A percentile compares a stretch with the other conserved stretches of the same genome.
phyloP scores from a whole-genome alignment of 2,329 filamentous ascomycete genomes.

The Fusarium burgessii region DNA sequence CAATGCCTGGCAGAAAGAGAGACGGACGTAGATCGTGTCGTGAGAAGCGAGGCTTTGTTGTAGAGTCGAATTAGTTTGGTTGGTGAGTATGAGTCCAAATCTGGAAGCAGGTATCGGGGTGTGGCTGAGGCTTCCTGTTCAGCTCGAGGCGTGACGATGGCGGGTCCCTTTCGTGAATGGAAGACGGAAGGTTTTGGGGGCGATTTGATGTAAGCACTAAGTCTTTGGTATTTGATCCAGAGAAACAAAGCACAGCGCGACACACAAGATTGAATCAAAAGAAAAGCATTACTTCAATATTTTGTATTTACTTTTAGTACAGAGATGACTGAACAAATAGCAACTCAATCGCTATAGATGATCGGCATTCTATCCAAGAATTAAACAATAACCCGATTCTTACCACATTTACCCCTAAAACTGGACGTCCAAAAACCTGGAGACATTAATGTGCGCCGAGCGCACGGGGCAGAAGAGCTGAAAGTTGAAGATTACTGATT shows the following conservation, averaged over 20 bases:
- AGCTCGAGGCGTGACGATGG: constrained; percentile 27
- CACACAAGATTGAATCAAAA: background rate
- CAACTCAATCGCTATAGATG: background rate
- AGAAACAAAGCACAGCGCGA: constrained; percentile 9
- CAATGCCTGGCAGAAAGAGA: background rate
- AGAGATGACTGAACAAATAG: background rate
- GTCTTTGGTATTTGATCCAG: background rate
- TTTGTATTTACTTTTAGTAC: background rate
- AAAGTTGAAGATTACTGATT: background rate
- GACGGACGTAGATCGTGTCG: background rate
- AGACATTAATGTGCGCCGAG: background rate
- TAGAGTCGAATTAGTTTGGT: constrained; percentile 20
- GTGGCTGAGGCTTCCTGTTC: constrained; percentile 36
- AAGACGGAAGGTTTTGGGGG: constrained; percentile 17
- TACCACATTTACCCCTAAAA: background rate
- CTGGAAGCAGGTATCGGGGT: constrained; percentile 6
- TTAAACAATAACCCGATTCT: background rate
- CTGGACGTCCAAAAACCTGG: constrained; percentile 2
- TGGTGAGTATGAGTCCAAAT: constrained; percentile 18
- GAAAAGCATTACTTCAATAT: background rate
- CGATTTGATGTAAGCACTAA: constrained; percentile 28
- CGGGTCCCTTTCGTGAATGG: constrained; percentile 11
- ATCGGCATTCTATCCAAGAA: constrained; percentile 9
- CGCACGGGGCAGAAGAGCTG: background rate
- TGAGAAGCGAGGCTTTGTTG: constrained; percentile 11